Conservation (phyloP, 805 yeast genomes). For the Cyberlindnera euphorbiiphila region DNA sequence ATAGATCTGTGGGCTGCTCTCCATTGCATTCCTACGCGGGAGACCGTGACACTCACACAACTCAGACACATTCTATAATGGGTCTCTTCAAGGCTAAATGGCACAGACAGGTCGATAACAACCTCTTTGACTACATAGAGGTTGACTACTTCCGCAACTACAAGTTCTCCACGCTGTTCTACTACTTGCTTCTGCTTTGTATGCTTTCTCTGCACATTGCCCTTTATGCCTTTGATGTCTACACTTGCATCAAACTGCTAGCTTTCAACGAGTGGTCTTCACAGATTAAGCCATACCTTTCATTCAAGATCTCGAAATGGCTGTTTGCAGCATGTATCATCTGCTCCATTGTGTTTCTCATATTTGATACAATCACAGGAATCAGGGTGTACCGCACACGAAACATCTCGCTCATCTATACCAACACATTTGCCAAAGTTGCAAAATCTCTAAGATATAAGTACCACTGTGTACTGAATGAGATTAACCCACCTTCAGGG, state of each 20-base stretch:
- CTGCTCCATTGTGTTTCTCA: slow-evolving; percentile 54
- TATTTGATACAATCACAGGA: slow-evolving; percentile 58
- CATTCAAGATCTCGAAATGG: slow-evolving; percentile 58
- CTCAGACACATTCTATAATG: slow-evolving; percentile 11
- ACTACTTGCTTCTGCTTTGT: slow-evolving; percentile 38
- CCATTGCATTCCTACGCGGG: neutral
- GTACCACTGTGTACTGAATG: slow-evolving; percentile 68
- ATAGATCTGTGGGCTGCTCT: too few species aligned
- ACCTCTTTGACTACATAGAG: slow-evolving; percentile 47
- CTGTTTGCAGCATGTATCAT: slow-evolving; percentile 79
- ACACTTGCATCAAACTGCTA: slow-evolving; percentile 70
- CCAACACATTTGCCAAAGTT: slow-evolving; percentile 59
- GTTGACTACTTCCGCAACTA: slow-evolving; percentile 44
- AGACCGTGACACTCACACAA: too few species aligned
- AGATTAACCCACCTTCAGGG: slow-evolving; percentile 59
- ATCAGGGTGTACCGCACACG: slow-evolving; percentile 52
- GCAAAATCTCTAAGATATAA: slow-evolving; percentile 57
- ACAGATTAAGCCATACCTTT: slow-evolving; percentile 43
- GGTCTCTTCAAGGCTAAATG: slow-evolving; percentile 30
- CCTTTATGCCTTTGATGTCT: slow-evolving; percentile 65
- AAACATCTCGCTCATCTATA: slow-evolving; percentile 66
- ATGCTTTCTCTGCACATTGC: slow-evolving; percentile 43
- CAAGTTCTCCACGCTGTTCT: slow-evolving; percentile 39
- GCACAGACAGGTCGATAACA: slow-evolving; percentile 33
- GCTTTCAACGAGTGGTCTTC: slow-evolving; percentile 71